Base-by-base conservation (phyloP, 1,139 yeast genomes). In the Candida tetrigidarum region DNA sequence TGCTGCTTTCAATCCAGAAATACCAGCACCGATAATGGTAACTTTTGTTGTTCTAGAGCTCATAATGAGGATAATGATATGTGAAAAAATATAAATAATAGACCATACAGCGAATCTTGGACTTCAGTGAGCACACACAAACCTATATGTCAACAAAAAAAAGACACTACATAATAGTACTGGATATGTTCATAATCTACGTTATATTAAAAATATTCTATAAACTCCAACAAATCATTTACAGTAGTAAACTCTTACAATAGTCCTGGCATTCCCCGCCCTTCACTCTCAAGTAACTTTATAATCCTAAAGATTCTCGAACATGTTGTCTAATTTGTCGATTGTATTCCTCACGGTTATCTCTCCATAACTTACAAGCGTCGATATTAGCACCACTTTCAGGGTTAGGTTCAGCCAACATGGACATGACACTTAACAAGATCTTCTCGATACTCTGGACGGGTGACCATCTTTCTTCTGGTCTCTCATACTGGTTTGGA, bases 391-490 rank as follows among this genome's bases (percentile, higher is more conserved):
- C 99, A 4, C 97, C 98, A 58, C 96, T 86, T 64, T 92, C 98
- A 25, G 90, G 88, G 61, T 93, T 93, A 4, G 99, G 98, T 64
- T 93, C 98, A 2, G 97, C 96, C 53, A 93, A 76, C 97, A 93
- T 92, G 57, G 96, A 87, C 79, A 91, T 83, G 22, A 93, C 98
- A 64, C 96, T 86, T 49, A 93, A 69, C 51, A 93, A 73, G 49
- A 93, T 93, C 78, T 93, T 93, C 67, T 93, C 99, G 22, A 93
- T 92, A 59, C 96, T 88, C 64, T 93, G 99, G 37, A 93, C 93
- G 0, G 99, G 99, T 6, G 96, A 87, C 99, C 99, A 93, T 52
- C 99, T 76, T 66, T 93, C 99, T 53, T 92, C 95, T 0, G 98
- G 96, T 27, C 89, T 68, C 64, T 93, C 99, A 66, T 93, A 93